Evolutionary conservation across 805 yeast species (phyloP), one percentile per base, ranked within the genome.

Genomic region (Kodamaea neixiangensis): DNA sequence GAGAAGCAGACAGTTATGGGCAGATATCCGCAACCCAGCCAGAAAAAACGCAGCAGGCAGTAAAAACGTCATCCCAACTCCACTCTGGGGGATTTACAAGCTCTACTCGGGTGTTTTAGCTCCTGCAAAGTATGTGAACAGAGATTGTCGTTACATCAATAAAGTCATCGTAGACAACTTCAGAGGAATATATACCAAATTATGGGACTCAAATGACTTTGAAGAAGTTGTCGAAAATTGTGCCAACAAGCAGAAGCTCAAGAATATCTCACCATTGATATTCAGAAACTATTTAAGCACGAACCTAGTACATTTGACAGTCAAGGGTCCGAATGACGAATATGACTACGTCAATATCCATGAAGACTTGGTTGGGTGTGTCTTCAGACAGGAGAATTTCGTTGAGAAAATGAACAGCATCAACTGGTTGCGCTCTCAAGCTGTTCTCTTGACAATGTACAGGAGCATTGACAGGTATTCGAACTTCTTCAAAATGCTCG

Each of bases 321-420:
- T 47, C 4, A 38, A n/a, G 18, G 25, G 15, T 18, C n/a, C 33
- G 14, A 35, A 37, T 6, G 21, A 21, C 2, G 41, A 25, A 13
- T 25, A 5, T 13, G 31, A 25, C 10, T 25, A 25, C 10, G 15
- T 56, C 6, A 45, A 49, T n/a, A 33, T 58, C 7, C 44, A 47
- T 7, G 67, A 57, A 39, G 68, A 66, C 40, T 55, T 66, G 35
- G 69, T 64, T 11, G 63, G 63, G 1, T 58, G 59, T 48, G 61
- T 63, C 11, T 7, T 55, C 11, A 38, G 64, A 20, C 68, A 64
- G 48, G 65, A 56, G 35, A 39, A 57, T 39, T 66, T 63, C 40
- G 58, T 58, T 7, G 53, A 39, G 6, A 55, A 61, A 42, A 61
- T 63, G 56, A 55, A 55, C 47, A 47, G 50, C 15, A 14, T 59